Conservation (phyloP, 2,329 filamentous ascomycete species). For the Penicillium sp. region DNA sequence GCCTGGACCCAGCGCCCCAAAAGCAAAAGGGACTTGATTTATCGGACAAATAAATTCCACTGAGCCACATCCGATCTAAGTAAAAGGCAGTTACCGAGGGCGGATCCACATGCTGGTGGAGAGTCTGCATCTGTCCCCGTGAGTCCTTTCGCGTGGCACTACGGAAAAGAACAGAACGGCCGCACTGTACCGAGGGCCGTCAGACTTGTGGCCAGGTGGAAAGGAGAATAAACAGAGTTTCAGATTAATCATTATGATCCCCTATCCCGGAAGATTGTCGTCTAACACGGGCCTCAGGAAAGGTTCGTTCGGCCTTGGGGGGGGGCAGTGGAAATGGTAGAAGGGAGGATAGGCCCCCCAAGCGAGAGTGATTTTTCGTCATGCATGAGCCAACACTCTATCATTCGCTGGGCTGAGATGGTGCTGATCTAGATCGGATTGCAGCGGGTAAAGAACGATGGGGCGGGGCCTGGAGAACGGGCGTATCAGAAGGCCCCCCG, state of each 20-base stretch:
- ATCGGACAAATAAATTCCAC: conserved; percentile 14
- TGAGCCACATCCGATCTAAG: conserved; percentile 16
- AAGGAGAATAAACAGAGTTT: conserved; percentile 13
- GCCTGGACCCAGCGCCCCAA: neutral
- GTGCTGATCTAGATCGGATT: conserved; percentile 30
- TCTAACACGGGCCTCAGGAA: neutral
- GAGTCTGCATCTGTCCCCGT: conserved; percentile 6
- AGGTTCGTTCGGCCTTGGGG: neutral
- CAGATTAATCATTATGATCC: conserved; percentile 22
- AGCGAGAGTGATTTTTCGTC: conserved; percentile 13
- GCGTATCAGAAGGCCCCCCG: conserved; percentile 18
- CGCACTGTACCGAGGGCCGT: neutral
- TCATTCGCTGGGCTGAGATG: conserved; percentile 2
- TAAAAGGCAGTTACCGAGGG: conserved; percentile 9
- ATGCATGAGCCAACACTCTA: neutral
- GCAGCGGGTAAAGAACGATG: conserved; percentile 21
- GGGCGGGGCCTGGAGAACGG: conserved; percentile 6
- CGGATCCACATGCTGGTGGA: conserved; percentile 13
- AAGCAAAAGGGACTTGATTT: neutral
- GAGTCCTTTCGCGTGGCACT: conserved; percentile 17
- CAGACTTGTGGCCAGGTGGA: neutral
- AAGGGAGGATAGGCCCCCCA: neutral
- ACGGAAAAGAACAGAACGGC: neutral
- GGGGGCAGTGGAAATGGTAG: neutral
- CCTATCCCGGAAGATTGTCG: conserved; percentile 2